These are phyloP conservation scores for Penicillium griseofulvum DNA, from an alignment of 2,329 filamentous ascomycete species.

Conservation along the genomic window DNA sequence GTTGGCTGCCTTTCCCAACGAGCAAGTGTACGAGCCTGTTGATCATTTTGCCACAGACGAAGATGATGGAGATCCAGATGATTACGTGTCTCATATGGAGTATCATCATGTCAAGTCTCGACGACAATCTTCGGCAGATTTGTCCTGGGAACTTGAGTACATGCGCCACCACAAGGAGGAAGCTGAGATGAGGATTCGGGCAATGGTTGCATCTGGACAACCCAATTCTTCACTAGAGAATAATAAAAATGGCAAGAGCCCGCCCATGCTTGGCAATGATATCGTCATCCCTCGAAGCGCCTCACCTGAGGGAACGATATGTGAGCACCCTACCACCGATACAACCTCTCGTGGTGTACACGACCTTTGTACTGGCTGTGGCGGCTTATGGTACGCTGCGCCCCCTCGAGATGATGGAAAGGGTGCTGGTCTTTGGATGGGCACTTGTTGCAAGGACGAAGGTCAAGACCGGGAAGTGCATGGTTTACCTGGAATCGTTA, in stretches of 20 bases:
- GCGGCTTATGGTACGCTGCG: conserved; percentile 72
- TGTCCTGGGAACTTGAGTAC: conserved; percentile 72
- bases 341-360: conserved; percentile 52
- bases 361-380: conserved; percentile 55
- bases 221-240: conserved; percentile 42
- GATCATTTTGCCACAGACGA: conserved; percentile 49
- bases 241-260: conserved; percentile 61
- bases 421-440: conserved; percentile 44
- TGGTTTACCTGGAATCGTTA: conserved; percentile 26
- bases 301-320: conserved; percentile 79
- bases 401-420: conserved; percentile 49
- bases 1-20: conserved; percentile 50
- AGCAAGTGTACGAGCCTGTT: conserved; percentile 46
- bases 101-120: conserved; percentile 34
- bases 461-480: conserved; percentile 12
- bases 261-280: conserved; percentile 84
- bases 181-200: conserved; percentile 48
- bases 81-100: conserved; percentile 26
- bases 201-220: conserved; percentile 35
- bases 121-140: conserved; percentile 45
- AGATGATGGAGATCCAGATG: conserved; percentile 37
- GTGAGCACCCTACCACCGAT: conserved; percentile 69
- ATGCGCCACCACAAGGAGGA: conserved; percentile 76
- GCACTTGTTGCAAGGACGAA: conserved; percentile 35
- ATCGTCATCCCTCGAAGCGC: conserved; percentile 76